These are phyloP conservation scores for Kurtzmaniella quercitrusa DNA, from an alignment of 1,139 yeast species.

Conservation along the genomic window DNA sequence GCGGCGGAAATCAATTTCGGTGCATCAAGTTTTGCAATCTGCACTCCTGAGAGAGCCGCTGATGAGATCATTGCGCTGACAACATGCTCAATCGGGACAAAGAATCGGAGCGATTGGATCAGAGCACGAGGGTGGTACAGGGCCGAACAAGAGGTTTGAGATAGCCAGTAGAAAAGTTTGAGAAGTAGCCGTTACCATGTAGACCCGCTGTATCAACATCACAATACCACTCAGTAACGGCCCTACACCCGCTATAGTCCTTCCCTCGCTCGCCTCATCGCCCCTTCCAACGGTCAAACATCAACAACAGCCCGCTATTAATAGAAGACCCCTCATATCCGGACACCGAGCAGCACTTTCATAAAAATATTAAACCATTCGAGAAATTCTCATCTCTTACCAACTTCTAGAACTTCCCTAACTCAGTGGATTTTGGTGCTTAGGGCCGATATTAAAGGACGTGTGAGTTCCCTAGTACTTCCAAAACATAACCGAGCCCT, in stretches of 20 bases:
- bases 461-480: too few species aligned
- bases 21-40: neutral
- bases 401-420: neutral
- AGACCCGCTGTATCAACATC: too few species aligned
- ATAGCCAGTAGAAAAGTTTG: too few species aligned
- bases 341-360: neutral
- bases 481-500: too few species aligned
- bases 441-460: neutral
- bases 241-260: too few species aligned
- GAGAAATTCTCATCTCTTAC: neutral
- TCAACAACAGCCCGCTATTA: neutral
- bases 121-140: too few species aligned
- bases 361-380: neutral
- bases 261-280: too few species aligned
- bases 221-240: too few species aligned
- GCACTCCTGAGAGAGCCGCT: neutral
- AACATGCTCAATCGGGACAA: neutral
- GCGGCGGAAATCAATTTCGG: neutral
- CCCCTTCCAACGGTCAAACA: too few species aligned
- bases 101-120: neutral
- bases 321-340: neutral
- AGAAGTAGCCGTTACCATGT: too few species aligned
- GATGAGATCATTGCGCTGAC: neutral
- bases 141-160: too few species aligned
- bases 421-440: neutral